Base-by-base conservation (phyloP, 257 asterid species). In the Rehmannia glutinosa region DNA sequence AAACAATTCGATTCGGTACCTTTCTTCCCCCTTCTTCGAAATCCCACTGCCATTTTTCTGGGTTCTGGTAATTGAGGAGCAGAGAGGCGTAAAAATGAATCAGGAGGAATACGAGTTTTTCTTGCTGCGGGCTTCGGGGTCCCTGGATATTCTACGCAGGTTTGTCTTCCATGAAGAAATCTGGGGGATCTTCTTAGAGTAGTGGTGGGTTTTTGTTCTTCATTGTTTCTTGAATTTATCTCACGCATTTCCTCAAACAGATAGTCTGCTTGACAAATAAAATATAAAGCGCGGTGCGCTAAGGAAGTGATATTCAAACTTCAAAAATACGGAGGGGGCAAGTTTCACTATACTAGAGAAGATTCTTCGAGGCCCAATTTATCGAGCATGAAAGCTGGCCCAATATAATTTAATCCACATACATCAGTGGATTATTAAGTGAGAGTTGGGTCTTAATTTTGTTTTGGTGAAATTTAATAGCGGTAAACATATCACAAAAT, bases 211-310 rank as follows among this genome's bases (percentile, higher is more conserved):
- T 39, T 62, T 51, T 60, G 60, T 24, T 62, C 80, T 50, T 59
- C 64, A 50, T 11, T 62, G 36, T 55, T 61, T 64, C 17, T 27
- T 45, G 68, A 73, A 7, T 78, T 82, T 75, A 83, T 68, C 2
- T 73, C 65, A 61, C 61, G 83, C 98, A 88, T 91, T 91, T 82
- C 84, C 62, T 25, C 90, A 49, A 83, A 78, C 88, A 76, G 67
- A 2, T 70, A 17, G 20, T 73, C 41, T 38, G 76, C 71, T 42
- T 36, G 1, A 45, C 49, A 4, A 27, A 16, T 21, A 21, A 11
- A 51, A 19, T 28, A 30, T 1, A 15, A 1, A n/a, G 5, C 33
- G 24, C 11, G 13, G 1, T 6, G 25, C 42, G 19, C 42, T 30
- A 28, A 15, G 46, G 66, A 20, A 56, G 38, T 3, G 8, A 32